Base-by-base conservation (phyloP, 2,329 filamentous ascomycete species). In the Pseudogymnoascus sp. region DNA sequence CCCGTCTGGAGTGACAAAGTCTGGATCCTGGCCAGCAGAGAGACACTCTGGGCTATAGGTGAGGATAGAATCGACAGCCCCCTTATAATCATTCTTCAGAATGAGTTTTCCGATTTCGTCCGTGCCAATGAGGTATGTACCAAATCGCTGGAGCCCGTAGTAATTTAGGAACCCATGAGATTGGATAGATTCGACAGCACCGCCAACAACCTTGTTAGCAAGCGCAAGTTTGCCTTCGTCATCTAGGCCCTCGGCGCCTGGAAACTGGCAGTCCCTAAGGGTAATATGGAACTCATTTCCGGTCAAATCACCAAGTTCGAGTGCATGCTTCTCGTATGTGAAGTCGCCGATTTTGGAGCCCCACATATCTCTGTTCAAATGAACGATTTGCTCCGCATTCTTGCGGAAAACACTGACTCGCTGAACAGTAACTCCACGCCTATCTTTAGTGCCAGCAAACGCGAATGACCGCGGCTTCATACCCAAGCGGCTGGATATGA, bases 231-330 rank as follows among this genome's bases (percentile, higher is more conserved):
- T 79, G 12, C 79, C 73, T 61, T 79, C 78, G 8, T 85, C 78
- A 37, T 81, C 73, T 58, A 75, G 68, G n/a, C 69, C 67, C 14
- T 72, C 70, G 38, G 77, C 77, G 12, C 73, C 74, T 2, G 72
- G 66, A 64, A 94, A 85, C 58, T 83, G 78, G 69, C 90, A 95
- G 68, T 96, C 90, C 67, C 96, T 90, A 59, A 97, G 81, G 0
- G 91, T 93, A 68, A 99, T 93, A 64, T 88, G 82, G 71, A 99
- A 99, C 73, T 97, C 89, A 68, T 99, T 99, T 12, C 95, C 94
- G 4, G 79, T 77, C 38, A 97, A 81, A 65, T 96, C 88, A 9
- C 94, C 94, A 0, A 99, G 82, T 66, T 89, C 85, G 14, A 99
- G 81, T 0, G 86, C 83, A 25, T 86, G 77, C 30, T 83, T 80